Evolutionary conservation across 106 monocot species (phyloP).

Genomic region (Dioscorea alata): DNA sequence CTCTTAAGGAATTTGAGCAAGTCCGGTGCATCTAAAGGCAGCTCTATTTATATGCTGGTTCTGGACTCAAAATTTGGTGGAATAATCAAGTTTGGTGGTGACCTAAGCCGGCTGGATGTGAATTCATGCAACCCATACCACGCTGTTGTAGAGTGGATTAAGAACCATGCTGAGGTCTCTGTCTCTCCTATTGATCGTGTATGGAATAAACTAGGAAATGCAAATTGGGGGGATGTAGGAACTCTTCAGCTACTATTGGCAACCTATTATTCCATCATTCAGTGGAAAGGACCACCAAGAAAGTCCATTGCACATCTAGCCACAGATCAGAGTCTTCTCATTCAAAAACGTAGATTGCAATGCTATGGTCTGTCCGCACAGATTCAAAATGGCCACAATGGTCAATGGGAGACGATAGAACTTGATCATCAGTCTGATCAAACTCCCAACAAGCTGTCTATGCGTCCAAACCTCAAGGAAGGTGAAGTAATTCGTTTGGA

Average conservation of each 20-base stretch:
- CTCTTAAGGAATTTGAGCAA: conserved; percentile 27
- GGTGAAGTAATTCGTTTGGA: conserved; percentile 18
- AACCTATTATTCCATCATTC: conserved; percentile 25
- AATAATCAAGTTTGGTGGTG: conserved; percentile 24
- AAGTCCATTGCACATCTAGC: conserved; percentile 16
- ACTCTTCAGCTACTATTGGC: conserved; percentile 31
- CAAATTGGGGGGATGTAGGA: conserved; percentile 34
- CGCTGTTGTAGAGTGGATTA: conserved; percentile 29
- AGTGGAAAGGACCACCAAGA: conserved; percentile 21
- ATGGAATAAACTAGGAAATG: conserved; percentile 42
- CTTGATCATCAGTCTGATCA: background rate
- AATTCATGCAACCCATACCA: conserved; percentile 13
- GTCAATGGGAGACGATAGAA: conserved; percentile 16
- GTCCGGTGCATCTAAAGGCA: background rate
- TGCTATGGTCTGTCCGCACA: background rate
- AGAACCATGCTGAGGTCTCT: conserved; percentile 16
- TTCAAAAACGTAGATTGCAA: conserved; percentile 17
- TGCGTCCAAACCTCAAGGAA: conserved; percentile 3
- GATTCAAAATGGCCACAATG: background rate
- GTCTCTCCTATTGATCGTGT: conserved; percentile 30
- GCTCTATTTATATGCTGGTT: conserved; percentile 17
- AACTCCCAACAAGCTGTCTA: background rate
- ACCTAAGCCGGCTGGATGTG: conserved; percentile 19
- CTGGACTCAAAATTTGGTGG: conserved; percentile 37
- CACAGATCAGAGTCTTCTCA: conserved; percentile 17